Percentiles rank a stretch among this genome's conserved stretches.
Evolutionary conservation across 2,329 filamentous ascomycete species (phyloP).

Genomic region (Colletotrichum tanaceti): DNA sequence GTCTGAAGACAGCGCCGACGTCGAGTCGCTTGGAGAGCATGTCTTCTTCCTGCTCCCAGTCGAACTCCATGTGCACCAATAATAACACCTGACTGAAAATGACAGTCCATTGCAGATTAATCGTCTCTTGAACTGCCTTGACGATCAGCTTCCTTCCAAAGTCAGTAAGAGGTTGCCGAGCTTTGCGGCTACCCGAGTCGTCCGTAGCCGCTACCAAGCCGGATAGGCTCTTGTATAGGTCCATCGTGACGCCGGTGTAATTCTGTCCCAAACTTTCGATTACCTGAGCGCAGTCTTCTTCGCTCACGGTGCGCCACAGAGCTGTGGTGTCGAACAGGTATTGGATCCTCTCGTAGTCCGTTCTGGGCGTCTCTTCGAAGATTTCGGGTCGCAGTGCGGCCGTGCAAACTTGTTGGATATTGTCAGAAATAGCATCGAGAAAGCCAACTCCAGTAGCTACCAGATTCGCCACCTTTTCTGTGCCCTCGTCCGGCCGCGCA

Average conservation of each 20-base stretch:
- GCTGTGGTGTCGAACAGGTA: constrained; percentile 82
- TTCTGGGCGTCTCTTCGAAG: constrained; percentile 77
- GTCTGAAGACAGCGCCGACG: constrained; percentile 76
- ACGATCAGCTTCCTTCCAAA: constrained; percentile 83
- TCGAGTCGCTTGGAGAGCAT: constrained; percentile 70
- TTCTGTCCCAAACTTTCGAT: constrained; percentile 74
- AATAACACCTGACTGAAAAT: constrained; percentile 86
- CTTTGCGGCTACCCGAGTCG: constrained; percentile 58
- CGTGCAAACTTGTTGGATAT: constrained; percentile 74
- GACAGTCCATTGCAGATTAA: constrained; percentile 77
- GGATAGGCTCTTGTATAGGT: constrained; percentile 66
- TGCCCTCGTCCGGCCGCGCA: constrained; percentile 61
- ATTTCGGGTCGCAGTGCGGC: constrained; percentile 78
- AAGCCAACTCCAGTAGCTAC: constrained; percentile 78
- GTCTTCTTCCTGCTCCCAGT: constrained; percentile 79
- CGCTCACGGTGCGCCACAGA: constrained; percentile 81
- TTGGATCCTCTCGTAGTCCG: constrained; percentile 79
- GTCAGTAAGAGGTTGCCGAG: constrained; percentile 70
- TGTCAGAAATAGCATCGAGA: constrained; percentile 75
- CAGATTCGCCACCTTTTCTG: constrained; percentile 68
- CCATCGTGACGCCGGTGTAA: constrained; percentile 67
- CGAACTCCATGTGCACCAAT: constrained; percentile 86
- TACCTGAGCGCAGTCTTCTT: constrained; percentile 82
- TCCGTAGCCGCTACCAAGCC: constrained; percentile 56
- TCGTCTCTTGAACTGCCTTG: constrained; percentile 81